These are phyloP conservation scores for Trichoderma virens DNA, from an alignment of 495 filamentous ascomycete genomes.

Conservation along the genomic window DNA sequence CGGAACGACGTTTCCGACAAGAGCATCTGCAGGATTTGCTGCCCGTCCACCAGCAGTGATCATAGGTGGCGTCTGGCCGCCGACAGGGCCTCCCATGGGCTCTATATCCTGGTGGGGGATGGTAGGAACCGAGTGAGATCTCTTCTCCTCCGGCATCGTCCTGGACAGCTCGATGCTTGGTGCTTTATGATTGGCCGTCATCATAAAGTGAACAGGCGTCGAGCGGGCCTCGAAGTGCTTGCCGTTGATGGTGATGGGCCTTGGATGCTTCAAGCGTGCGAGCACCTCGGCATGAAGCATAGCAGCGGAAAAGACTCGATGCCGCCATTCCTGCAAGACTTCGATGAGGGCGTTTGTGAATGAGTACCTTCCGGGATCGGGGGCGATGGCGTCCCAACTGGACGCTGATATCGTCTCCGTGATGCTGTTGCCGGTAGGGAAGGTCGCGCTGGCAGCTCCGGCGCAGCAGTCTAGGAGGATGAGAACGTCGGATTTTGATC, in stretches of 20 bases:
- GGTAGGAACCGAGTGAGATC: conserved; percentile 27
- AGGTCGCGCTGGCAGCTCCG: conserved; percentile 42
- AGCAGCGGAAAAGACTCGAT: conserved; percentile 38
- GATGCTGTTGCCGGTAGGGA: conserved; percentile 39
- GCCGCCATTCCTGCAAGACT: conserved; percentile 42
- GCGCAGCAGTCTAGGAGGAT: conserved; percentile 49
- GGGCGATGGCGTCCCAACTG: conserved; percentile 45
- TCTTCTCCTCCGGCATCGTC: conserved; percentile 21
- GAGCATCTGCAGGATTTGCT: conserved; percentile 12
- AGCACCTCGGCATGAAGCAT: conserved; percentile 47
- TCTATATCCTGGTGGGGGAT: conserved; percentile 17
- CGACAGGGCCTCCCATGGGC: background rate
- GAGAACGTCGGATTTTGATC: conserved; percentile 43
- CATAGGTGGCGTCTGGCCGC: background rate
- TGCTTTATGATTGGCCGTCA: conserved; percentile 45
- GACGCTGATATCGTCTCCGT: conserved; percentile 48
- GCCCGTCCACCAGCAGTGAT: background rate
- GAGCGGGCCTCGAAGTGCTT: conserved; percentile 41
- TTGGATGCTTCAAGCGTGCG: conserved; percentile 43
- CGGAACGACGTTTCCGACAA: conserved; percentile 8
- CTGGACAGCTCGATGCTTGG: conserved; percentile 41
- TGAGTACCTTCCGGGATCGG: conserved; percentile 43
- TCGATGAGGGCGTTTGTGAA: conserved; percentile 45
- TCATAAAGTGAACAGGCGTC: conserved; percentile 46
- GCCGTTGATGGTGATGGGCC: conserved; percentile 40